These are phyloP conservation scores for Graphiopsis chlorocephala DNA, from an alignment of 2,329 filamentous ascomycete species.

Conservation along the genomic window DNA sequence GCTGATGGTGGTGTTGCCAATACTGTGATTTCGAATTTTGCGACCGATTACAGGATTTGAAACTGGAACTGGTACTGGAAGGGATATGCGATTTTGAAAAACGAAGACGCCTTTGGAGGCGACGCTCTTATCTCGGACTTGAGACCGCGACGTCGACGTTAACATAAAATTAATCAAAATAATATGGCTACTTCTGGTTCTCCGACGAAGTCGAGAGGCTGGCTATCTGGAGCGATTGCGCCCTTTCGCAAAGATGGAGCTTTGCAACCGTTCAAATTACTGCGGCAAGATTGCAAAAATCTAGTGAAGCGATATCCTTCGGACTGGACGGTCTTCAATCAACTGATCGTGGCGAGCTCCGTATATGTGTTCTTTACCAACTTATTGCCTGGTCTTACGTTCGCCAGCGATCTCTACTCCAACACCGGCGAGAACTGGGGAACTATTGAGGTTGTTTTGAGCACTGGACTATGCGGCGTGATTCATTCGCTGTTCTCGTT, in stretches of 20 bases:
- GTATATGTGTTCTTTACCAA: slow-evolving; percentile 68
- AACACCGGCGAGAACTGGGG: slow-evolving; percentile 63
- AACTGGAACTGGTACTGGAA: too few species aligned
- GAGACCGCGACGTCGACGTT: background rate
- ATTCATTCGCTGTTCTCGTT: slow-evolving; percentile 61
- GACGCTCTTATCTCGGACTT: background rate
- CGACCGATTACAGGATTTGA: background rate
- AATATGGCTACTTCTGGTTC: background rate
- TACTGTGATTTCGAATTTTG: background rate
- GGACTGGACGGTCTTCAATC: slow-evolving; percentile 55
- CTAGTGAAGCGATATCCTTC: slow-evolving; percentile 31
- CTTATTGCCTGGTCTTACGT: slow-evolving; percentile 64
- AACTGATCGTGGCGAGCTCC: slow-evolving; percentile 61
- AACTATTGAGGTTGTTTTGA: slow-evolving; percentile 65
- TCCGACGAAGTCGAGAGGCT: background rate
- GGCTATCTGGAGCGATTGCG: background rate
- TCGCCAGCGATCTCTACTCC: slow-evolving; percentile 63
- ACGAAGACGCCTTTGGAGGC: background rate
- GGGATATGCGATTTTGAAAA: background rate
- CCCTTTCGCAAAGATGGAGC: slow-evolving; percentile 25
- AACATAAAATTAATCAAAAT: background rate
- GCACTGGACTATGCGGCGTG: slow-evolving; percentile 62
- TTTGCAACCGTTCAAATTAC: slow-evolving; percentile 34
- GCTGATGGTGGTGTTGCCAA: background rate
- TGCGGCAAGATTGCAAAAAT: slow-evolving; percentile 33